phyloP scores from a whole-genome alignment of 345 rosid genomes.

The Arabidopsis thaliana region DNA sequence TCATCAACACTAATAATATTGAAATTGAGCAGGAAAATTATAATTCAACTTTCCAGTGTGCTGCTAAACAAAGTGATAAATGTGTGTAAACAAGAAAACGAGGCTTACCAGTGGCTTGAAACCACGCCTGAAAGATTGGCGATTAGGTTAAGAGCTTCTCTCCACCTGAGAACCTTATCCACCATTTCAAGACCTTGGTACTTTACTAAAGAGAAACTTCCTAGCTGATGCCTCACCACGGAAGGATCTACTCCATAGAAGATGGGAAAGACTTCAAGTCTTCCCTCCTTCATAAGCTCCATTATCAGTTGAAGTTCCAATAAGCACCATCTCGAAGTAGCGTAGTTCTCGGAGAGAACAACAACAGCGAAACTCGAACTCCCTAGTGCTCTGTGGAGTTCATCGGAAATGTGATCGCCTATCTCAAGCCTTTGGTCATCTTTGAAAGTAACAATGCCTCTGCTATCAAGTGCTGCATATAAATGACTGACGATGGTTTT shows the following conservation, averaged over 20 bases:
- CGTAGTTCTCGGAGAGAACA: constrained; percentile 20
- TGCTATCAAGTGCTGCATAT: constrained; percentile 2
- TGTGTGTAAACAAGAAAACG: not conserved
- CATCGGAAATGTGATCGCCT: not conserved
- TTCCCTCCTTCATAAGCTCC: not conserved
- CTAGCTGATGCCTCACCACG: constrained; percentile 5
- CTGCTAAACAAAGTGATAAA: not conserved
- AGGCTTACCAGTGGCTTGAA: constrained; percentile 17
- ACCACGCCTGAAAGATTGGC: constrained; percentile 8
- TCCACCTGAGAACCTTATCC: constrained; percentile 27
- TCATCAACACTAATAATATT: constrained; percentile 19
- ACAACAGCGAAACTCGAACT: constrained; percentile 13
- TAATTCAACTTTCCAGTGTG: not conserved
- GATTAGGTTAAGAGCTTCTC: constrained; percentile 21
- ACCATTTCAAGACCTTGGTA: not conserved
- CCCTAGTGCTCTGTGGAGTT: not conserved
- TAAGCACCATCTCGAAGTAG: constrained; percentile 29
- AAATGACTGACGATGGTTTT: constrained; percentile 8
- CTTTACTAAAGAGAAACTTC: constrained; percentile 14
- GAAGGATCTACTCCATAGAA: constrained; percentile 37
- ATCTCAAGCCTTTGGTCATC: not conserved
- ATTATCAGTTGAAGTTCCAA: constrained; percentile 17
- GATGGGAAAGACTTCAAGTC: constrained; percentile 24
- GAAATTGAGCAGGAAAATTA: not conserved
- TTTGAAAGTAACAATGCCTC: constrained; percentile 21